Conservation (phyloP, 805 yeast species). For the Saccharomycopsis oosterbeekiorum region DNA sequence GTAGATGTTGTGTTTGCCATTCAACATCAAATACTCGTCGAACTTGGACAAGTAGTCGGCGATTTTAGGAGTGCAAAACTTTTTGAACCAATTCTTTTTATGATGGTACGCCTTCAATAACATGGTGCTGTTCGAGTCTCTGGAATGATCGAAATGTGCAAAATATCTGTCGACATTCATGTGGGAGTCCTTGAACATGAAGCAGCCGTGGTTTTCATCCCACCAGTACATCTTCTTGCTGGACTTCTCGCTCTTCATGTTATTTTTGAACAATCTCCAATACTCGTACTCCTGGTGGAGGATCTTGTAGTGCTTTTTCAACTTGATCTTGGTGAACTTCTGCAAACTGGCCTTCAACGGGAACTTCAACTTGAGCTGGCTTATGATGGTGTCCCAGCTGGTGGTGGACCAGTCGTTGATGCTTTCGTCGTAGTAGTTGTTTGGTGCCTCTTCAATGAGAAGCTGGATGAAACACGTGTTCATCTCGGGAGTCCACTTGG, state of each 20-base stretch:
- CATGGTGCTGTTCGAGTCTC: background rate
- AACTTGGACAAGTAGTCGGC: slow-evolving; percentile 12
- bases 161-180: slow-evolving; percentile 15
- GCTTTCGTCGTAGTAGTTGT: slow-evolving; percentile 14
- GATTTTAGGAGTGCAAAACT: slow-evolving; percentile 14
- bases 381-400: slow-evolving; percentile 13
- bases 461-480: slow-evolving; percentile 13
- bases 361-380: slow-evolving; percentile 13
- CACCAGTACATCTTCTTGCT: slow-evolving; percentile 4
- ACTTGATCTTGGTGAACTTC: slow-evolving; percentile 14
- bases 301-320: slow-evolving; percentile 15
- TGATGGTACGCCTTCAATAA: slow-evolving; percentile 8
- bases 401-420: slow-evolving; percentile 17
- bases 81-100: slow-evolving; percentile 16
- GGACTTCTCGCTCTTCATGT: slow-evolving; percentile 8
- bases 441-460: slow-evolving; percentile 9
- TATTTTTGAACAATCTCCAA: slow-evolving; percentile 15
- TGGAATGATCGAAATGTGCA: slow-evolving; percentile 6
- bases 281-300: slow-evolving; percentile 14
- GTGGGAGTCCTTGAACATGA: slow-evolving; percentile 7
- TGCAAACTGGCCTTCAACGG: slow-evolving; percentile 16
- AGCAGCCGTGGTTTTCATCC: slow-evolving; percentile 11
- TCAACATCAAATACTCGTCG: slow-evolving; percentile 4
- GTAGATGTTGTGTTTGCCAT: background rate
- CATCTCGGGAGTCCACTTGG: slow-evolving; percentile 18